Percentiles rank a stretch among this genome's conserved stretches.
phyloP scores from a whole-genome alignment of 495 filamentous ascomycete genomes.

The Lineolata rhizophorae region DNA sequence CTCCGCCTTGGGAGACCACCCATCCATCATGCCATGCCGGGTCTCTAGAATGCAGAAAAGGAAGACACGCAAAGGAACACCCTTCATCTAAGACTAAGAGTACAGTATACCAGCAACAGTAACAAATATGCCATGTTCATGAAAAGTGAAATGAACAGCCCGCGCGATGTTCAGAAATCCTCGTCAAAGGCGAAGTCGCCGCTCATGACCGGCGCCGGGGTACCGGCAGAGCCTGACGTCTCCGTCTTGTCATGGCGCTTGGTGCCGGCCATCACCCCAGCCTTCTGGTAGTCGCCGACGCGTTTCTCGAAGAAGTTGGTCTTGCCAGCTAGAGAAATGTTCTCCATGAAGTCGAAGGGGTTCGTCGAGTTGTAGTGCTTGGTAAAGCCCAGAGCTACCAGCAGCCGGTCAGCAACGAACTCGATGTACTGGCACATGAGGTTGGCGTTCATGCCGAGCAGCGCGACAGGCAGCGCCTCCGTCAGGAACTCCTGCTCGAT shows the following conservation, averaged over 20 bases:
- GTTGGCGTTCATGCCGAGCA: slow-evolving; percentile 91
- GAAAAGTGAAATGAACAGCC: too few species aligned
- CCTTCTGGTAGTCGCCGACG: slow-evolving; percentile 98
- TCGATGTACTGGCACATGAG: slow-evolving; percentile 99
- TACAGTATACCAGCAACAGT: too few species aligned
- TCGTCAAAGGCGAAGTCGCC: slow-evolving; percentile 87
- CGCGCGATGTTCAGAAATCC: too few species aligned
- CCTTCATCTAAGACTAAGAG: too few species aligned
- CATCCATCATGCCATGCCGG: too few species aligned
- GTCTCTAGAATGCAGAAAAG: too few species aligned
- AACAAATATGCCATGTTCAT: too few species aligned
- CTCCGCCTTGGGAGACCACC: too few species aligned
- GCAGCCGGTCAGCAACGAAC: slow-evolving; percentile 91
- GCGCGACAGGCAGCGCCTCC: slow-evolving; percentile 72
- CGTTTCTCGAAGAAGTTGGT: slow-evolving; percentile 99
- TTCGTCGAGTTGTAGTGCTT: slow-evolving; percentile 86
- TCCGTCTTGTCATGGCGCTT: slow-evolving; percentile 46
- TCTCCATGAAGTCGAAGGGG: slow-evolving; percentile 99
- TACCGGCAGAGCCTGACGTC: slow-evolving; percentile 13
- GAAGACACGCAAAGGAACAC: too few species aligned
- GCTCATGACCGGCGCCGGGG: slow-evolving; percentile 36
- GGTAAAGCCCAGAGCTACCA: slow-evolving; percentile 75
- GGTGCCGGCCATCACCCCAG: slow-evolving; percentile 89
- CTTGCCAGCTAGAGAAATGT: slow-evolving; percentile 94
- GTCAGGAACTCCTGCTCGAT: slow-evolving; percentile 98